Percentiles rank a stretch among this genome's conserved stretches.
phyloP scores from a whole-genome alignment of 345 rosid genomes.

The Gossypium thurberi region DNA sequence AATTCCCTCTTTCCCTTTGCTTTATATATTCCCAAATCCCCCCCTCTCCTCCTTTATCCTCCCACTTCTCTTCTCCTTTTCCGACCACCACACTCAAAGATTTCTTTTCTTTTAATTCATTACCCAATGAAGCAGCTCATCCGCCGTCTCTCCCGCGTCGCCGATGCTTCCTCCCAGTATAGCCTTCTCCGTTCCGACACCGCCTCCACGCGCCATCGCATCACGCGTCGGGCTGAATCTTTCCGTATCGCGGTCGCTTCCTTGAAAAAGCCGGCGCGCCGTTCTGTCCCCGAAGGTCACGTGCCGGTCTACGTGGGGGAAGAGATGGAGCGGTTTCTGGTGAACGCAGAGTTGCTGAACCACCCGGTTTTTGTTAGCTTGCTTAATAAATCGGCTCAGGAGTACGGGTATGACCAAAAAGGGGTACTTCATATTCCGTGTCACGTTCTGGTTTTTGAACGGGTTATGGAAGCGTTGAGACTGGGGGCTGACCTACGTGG shows the following conservation, averaged over 20 bases:
- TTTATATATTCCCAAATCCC: slow-evolving; percentile 14
- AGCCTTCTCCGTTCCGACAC: slow-evolving; percentile 57
- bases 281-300: slow-evolving; percentile 69
- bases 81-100: not conserved
- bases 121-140: slow-evolving; percentile 71
- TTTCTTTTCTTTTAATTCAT: not conserved
- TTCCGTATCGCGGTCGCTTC: slow-evolving; percentile 20
- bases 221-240: slow-evolving; percentile 17
- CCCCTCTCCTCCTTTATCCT: not conserved
- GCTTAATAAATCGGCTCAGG: slow-evolving; percentile 79
- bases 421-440: slow-evolving; percentile 91
- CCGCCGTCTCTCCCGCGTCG: slow-evolving; percentile 83
- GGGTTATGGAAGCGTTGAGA: slow-evolving; percentile 73
- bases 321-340: slow-evolving; percentile 85
- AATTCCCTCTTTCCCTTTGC: slow-evolving; percentile 2
- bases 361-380: slow-evolving; percentile 74
- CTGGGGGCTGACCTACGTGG: slow-evolving; percentile 57
- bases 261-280: slow-evolving; percentile 19
- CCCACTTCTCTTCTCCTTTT: slow-evolving; percentile 5
- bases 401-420: slow-evolving; percentile 89
- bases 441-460: slow-evolving; percentile 76
- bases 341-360: slow-evolving; percentile 77
- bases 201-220: slow-evolving; percentile 16
- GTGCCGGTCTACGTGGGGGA: slow-evolving; percentile 91
- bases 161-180: slow-evolving; percentile 69